Evolutionary conservation across 805 yeast species (phyloP).

Genomic region (Blastobotrys robertii): DNA sequence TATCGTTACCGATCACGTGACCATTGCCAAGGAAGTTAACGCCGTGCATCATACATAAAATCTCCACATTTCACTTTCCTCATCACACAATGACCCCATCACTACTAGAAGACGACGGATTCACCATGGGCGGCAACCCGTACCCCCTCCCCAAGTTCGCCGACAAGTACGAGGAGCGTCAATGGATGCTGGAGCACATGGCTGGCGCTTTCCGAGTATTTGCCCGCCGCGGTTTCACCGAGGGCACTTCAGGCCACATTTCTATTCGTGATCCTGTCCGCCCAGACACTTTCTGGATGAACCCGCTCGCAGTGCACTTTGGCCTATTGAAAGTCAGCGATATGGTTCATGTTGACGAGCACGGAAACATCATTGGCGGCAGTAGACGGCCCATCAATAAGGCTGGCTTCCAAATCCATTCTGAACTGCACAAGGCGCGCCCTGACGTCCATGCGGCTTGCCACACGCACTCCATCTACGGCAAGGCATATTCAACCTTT

Average conservation of each 20-base stretch:
- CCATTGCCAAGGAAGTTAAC: neutral
- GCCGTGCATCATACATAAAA: neutral
- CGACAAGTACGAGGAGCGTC: conserved; percentile 33
- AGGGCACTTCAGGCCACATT: conserved; percentile 81
- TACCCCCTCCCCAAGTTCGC: conserved; percentile 41
- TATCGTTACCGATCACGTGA: conserved; percentile 3
- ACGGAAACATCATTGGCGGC: conserved; percentile 57
- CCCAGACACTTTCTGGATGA: conserved; percentile 79
- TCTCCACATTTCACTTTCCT: neutral
- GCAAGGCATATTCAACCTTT: conserved; percentile 56
- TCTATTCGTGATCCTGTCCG: conserved; percentile 77
- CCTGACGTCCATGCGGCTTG: conserved; percentile 67
- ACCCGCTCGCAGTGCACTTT: conserved; percentile 77
- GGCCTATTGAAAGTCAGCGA: conserved; percentile 48
- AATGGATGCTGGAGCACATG: conserved; percentile 58
- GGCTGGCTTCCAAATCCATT: conserved; percentile 64
- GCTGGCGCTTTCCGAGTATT: conserved; percentile 80
- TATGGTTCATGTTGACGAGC: conserved; percentile 52
- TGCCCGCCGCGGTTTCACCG: conserved; percentile 66
- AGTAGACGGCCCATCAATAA: conserved; percentile 46
- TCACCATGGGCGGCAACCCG: conserved; percentile 45
- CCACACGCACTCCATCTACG: conserved; percentile 57
- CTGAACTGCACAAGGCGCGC: conserved; percentile 55
- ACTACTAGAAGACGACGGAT: conserved; percentile 44
- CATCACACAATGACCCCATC: neutral